Base-by-base conservation (phyloP, 352 stramenopile genomes). In the Phytophthora sojae region DNA sequence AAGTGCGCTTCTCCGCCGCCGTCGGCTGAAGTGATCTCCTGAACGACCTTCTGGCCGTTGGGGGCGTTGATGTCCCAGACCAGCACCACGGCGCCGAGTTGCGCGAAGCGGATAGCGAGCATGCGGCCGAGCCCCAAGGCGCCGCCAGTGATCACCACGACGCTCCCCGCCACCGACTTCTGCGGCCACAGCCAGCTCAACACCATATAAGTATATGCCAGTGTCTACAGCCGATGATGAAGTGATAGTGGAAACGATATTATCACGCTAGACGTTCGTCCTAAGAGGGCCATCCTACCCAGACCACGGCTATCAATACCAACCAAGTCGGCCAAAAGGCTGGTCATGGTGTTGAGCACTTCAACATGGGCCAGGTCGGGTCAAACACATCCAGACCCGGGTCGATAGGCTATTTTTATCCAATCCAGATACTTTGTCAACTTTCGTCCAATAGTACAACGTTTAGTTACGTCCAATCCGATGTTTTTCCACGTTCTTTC, bases 111-210 rank as follows among this genome's bases (percentile, higher is more conserved):
- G 23, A 78, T 61, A 25, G 71, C 30, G 23, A 79, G 15, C 51
- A 75, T 49, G 25, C 71, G 71, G 9, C 71, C 73, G 39, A 83
- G 69, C 25, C 76, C 76, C 73, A 83, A 79, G 51, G 69, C 76
- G 25, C 73, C 73, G 29, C 76, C 76, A 19, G 76, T 83, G 73
- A 83, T 57, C 44, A 83, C 61, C 50, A 83, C 76, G 23, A 83
- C 73, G 4, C 79, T 39, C 3, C 69, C 71, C 23, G 62, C 56
- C 37, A 82, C 75, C 4, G 75, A 76, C 56, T 82, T 82, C 35
- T 75, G 59, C 51, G 58, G 56, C 55, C 49, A 71, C 29, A 65
- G 44, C 67, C 67, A 75, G 1, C 61, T 45, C 14, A 71, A 44
- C 61, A 65, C 52, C 52, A 58, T 58, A n/a, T n/a, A n/a, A n/a